Evolutionary conservation across 257 asterid species (phyloP).

Genomic region (Solanum pimpinellifolium): DNA sequence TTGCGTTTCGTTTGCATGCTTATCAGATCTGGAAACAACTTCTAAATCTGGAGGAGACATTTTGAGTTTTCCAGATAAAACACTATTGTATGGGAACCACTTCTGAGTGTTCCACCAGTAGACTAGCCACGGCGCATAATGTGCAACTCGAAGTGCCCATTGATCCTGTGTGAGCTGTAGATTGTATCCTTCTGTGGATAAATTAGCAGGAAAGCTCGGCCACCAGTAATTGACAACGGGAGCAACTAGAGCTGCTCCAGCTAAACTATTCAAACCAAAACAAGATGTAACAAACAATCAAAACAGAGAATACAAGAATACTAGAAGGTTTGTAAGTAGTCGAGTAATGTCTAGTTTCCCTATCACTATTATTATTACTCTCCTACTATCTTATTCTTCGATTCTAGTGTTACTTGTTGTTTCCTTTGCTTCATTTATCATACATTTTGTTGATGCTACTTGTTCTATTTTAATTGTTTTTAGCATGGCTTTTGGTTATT

Average conservation of each 20-base stretch:
- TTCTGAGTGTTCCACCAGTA: conserved; percentile 66
- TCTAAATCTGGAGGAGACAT: conserved; percentile 30
- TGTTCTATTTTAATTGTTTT: neutral
- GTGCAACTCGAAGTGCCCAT: conserved; percentile 58
- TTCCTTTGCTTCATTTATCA: neutral
- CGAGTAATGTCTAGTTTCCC: neutral
- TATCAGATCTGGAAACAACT: conserved; percentile 10
- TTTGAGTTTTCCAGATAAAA: conserved; percentile 22
- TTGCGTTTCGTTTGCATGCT: neutral
- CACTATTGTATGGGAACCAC: conserved; percentile 51
- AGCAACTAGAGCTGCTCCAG: conserved; percentile 38
- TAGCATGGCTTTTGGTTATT: neutral
- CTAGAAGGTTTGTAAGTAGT: neutral
- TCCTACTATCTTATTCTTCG: neutral
- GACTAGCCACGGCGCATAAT: conserved; percentile 45
- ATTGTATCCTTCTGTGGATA: conserved; percentile 35
- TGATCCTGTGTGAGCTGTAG: conserved; percentile 32
- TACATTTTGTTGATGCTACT: neutral
- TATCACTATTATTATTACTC: neutral
- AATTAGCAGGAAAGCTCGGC: conserved; percentile 38
- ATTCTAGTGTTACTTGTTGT: neutral
- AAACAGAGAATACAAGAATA: neutral
- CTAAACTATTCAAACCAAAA: conserved; percentile 27
- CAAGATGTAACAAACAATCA: neutral
- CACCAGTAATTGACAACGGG: conserved; percentile 66